A percentile compares a stretch with the other conserved stretches of the same genome.
Evolutionary conservation across 441 rosid species (phyloP).

Genomic region (Syzygium syzygioides): DNA sequence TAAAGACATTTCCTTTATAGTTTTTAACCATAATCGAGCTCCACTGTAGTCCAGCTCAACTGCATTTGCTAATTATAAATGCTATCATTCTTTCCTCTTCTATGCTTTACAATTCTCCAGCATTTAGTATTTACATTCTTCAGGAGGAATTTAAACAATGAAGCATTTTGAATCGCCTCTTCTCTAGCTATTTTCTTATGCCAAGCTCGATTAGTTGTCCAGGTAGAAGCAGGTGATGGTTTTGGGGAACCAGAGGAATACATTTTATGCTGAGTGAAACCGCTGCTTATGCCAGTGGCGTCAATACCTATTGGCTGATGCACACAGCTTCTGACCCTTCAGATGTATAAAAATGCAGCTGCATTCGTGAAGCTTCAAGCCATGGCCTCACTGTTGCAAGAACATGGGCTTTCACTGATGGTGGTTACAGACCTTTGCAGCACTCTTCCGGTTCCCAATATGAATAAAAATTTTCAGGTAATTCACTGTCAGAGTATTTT

Average conservation of each 20-base stretch:
- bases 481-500: not conserved
- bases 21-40: not conserved
- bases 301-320: slow-evolving; percentile 97
- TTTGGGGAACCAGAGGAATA: slow-evolving; percentile 55
- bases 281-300: slow-evolving; percentile 76
- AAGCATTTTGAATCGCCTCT: slow-evolving; percentile 20
- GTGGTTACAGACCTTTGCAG: slow-evolving; percentile 73
- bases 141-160: slow-evolving; percentile 17
- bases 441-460: slow-evolving; percentile 69
- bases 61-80: not conserved
- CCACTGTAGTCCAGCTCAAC: not conserved
- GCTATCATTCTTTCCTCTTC: not conserved
- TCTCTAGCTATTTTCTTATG: slow-evolving; percentile 17
- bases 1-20: not conserved
- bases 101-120: not conserved
- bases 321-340: slow-evolving; percentile 71
- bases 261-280: slow-evolving; percentile 61
- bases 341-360: slow-evolving; percentile 51
- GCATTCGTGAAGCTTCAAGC: slow-evolving; percentile 56
- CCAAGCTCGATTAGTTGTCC: slow-evolving; percentile 14
- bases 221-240: slow-evolving; percentile 36
- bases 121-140: not conserved
- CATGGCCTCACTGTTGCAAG: slow-evolving; percentile 77
- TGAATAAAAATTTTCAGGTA: slow-evolving; percentile 68
- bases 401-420: slow-evolving; percentile 95